Evolutionary conservation across 2,329 filamentous ascomycete species (phyloP).

Genomic region (Colletotrichum sp.): DNA sequence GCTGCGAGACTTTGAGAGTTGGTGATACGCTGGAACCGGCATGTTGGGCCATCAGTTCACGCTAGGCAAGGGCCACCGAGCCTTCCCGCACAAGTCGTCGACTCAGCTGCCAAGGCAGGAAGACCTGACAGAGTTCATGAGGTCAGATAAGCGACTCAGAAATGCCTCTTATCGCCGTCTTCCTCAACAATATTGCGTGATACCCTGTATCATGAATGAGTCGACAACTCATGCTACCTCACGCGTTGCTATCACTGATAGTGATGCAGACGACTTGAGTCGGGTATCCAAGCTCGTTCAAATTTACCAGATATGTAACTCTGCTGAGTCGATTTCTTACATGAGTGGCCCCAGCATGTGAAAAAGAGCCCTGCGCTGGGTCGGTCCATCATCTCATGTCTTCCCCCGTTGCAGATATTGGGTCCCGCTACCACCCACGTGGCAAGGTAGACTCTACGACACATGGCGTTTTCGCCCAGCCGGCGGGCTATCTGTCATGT

Average conservation of each 20-base stretch:
- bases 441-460: neutral
- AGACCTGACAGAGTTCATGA: neutral
- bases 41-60: neutral
- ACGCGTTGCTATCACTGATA: accelerated
- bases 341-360: neutral
- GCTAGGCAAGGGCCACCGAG: neutral
- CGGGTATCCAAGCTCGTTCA: neutral
- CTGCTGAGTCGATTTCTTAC: neutral
- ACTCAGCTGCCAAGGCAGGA: neutral
- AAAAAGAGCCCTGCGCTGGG: neutral
- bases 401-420: neutral
- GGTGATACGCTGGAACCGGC: neutral
- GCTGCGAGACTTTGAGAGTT: neutral
- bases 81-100: neutral
- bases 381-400: neutral
- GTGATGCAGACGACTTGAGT: neutral
- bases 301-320: neutral
- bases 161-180: neutral
- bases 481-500: neutral
- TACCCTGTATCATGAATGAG: neutral
- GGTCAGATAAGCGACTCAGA: neutral
- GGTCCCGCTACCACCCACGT: neutral
- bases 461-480: neutral
- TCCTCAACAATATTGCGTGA: neutral
- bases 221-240: neutral